phyloP scores from a whole-genome alignment of 1,139 yeast species.

The Candida anutae region DNA sequence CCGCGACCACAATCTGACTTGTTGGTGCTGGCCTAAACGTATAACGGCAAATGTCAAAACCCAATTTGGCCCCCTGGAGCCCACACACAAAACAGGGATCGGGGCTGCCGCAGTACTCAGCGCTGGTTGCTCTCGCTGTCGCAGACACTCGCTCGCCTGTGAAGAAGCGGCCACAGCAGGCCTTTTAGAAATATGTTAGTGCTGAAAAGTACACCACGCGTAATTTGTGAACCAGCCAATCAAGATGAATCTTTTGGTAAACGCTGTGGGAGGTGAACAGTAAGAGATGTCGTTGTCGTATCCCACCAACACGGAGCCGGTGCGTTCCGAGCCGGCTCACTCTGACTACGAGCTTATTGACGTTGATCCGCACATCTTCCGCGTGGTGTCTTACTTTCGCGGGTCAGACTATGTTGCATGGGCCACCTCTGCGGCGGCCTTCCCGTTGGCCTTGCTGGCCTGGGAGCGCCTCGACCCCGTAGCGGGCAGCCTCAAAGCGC shows the following conservation, averaged over 20 bases:
- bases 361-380: conserved; percentile 67
- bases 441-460: conserved; percentile 52
- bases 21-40: no score
- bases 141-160: no score
- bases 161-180: no score
- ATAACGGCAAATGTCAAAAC: no score
- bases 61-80: no score
- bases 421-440: conserved; percentile 59
- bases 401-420: conserved; percentile 56
- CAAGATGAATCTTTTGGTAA: neutral
- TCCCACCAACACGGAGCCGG: conserved; percentile 32
- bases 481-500: conserved; percentile 51
- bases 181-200: no score
- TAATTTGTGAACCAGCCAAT: no score
- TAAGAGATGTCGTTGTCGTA: conserved; percentile 35
- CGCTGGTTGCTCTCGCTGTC: no score
- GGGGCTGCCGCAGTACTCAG: no score
- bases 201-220: no score
- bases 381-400: conserved; percentile 71
- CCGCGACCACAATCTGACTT: no score
- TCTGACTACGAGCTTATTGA: conserved; percentile 56
- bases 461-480: conserved; percentile 61
- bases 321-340: conserved; percentile 36
- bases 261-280: neutral
- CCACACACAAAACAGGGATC: no score